Evolutionary conservation across 352 stramenopile genomes (phyloP).

Genomic region (Pythium rhizo-oryzae): DNA sequence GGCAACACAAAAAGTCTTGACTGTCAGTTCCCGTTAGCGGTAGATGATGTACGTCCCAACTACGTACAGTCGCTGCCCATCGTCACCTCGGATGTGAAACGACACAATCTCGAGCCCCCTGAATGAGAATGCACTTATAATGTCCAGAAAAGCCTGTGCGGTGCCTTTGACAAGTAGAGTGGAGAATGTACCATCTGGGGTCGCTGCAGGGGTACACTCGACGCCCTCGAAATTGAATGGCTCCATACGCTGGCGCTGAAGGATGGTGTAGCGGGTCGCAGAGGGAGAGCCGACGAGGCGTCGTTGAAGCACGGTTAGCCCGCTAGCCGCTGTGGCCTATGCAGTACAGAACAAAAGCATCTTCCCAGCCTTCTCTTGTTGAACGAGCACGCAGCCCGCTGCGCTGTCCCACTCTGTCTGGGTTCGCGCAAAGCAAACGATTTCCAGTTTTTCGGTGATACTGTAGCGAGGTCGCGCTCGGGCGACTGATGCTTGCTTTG

Average conservation of each 20-base stretch:
- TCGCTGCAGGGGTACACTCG: too few relatives aligned
- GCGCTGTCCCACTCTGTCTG: constrained; percentile 19
- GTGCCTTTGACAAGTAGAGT: neutral
- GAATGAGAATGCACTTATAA: neutral
- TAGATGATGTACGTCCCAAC: too few relatives aligned
- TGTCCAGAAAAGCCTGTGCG: neutral
- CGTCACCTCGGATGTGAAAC: neutral
- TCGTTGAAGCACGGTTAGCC: neutral
- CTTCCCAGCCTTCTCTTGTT: constrained; percentile 9
- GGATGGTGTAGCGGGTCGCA: neutral
- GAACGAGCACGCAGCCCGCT: constrained; percentile 4
- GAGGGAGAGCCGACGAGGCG: neutral
- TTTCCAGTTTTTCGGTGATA: neutral
- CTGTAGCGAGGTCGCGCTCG: neutral
- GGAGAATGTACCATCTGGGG: neutral
- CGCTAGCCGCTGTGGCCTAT: neutral
- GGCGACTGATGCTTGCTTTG: too few relatives aligned
- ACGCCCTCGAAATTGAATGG: neutral
- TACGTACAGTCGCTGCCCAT: neutral
- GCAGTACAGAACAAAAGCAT: constrained; percentile 6
- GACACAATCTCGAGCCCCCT: neutral
- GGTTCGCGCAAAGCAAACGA: neutral
- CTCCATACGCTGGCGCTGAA: neutral
- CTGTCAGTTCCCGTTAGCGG: too few relatives aligned
- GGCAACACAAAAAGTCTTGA: neutral